Evolutionary conservation across 129 eudicot species (phyloP).

Genomic region (Flaveria sonorensis): DNA sequence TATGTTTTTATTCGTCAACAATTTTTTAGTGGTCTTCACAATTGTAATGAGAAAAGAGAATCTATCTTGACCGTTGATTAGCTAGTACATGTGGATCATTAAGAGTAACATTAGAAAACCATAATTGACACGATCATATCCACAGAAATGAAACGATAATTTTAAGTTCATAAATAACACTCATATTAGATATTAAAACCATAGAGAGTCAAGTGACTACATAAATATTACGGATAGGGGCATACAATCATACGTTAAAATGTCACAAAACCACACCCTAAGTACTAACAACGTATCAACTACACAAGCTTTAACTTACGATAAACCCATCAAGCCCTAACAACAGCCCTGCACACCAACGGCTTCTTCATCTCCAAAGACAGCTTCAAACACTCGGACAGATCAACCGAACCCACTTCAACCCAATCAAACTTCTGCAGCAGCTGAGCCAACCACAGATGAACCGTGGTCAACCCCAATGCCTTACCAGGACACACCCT

Average conservation of each 20-base stretch:
- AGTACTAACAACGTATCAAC: constrained; percentile 19
- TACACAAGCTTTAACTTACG: background rate
- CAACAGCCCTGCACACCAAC: constrained; percentile 76
- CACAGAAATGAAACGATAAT: no score
- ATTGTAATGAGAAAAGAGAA: constrained; percentile 16
- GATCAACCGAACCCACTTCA: constrained; percentile 54
- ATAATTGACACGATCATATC: background rate
- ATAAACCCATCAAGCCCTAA: constrained; percentile 44
- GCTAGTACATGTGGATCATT: background rate
- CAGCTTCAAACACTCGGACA: constrained; percentile 79
- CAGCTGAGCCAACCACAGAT: constrained; percentile 82
- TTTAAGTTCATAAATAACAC: no score
- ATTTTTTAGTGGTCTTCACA: constrained; percentile 35
- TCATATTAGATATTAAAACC: no score
- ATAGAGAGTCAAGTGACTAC: background rate
- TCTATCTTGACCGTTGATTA: constrained; percentile 15
- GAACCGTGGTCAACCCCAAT: constrained; percentile 82
- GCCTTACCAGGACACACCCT: constrained; percentile 97
- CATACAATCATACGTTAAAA: constrained; percentile 1
- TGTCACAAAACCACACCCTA: constrained; percentile 17
- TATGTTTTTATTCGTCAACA: constrained; percentile 71
- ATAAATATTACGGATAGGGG: background rate
- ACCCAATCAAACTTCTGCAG: constrained; percentile 75
- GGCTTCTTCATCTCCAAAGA: constrained; percentile 91
- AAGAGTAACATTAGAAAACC: background rate